Evolutionary conservation across 148 eudicot genomes (phyloP), one percentile per base, ranked within the genome.

Genomic region (Camellia granthamiana): DNA sequence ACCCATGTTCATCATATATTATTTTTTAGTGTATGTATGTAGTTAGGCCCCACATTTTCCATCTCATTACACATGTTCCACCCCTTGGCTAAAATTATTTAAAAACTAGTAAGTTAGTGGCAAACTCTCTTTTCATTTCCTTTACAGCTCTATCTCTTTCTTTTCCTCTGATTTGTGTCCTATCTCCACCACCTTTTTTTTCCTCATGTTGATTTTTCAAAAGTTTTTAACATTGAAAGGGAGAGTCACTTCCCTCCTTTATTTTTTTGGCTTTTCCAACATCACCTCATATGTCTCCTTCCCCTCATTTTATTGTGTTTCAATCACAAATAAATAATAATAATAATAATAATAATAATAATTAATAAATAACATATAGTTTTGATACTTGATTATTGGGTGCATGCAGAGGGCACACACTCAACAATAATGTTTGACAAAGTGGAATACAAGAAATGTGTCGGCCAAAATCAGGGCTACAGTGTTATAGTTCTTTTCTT

Each of bases 71-170:
- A 77, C 79, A 64, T 77, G 47, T 65, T 78, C 19, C 63, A 38
- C 18, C 62, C 38, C 38, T 41, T 41, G 30, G 11, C 21, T 11
- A 49, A 12, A 54, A 18, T 68, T 55, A 78, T 54, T 67, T 49
- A 49, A 8, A 67, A 52, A 16, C 44, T 65, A 69, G 80, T 66
- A 16, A 66, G 80, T 66, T 38, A 66, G 72, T 66, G 80, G 30
- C 58, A 65, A 77, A 67, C 16, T 68, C 52, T 54, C 54, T 77
- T 77, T 77, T 77, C 72, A 4, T 49, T 30, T 30, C 61, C 79
- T 78, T 78, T 78, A 52, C 80, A 78, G 72, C 80, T 78, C 59
- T 74, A 4, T 49, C 75, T 49, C 59, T 51, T 2, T 74, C 72
- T 69, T 23, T 69, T 4, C 30, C 6, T 47, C 23, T 56, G 23